Percentiles rank a stretch among this genome's conserved stretches.
phyloP scores from a whole-genome alignment of 371 early-diverging fungal species.

The Zopfochytrium polystomum region DNA sequence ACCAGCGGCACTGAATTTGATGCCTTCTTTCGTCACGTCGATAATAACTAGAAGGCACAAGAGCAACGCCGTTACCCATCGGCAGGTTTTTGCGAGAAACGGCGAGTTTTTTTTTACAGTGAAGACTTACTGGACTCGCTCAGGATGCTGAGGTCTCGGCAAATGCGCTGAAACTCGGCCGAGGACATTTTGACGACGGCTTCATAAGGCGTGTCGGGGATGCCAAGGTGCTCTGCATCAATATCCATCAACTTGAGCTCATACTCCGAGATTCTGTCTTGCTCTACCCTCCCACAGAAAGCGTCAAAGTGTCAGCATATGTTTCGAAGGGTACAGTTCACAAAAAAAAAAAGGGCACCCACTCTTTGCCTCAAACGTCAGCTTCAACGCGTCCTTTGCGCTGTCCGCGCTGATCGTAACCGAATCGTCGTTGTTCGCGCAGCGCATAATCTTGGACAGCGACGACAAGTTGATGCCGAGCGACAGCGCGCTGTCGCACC shows the following conservation, averaged over 20 bases:
- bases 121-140: slow-evolving; percentile 73
- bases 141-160: slow-evolving; percentile 80
- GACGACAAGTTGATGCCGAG: slow-evolving; percentile 87
- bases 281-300: background rate
- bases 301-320: slow-evolving; percentile 1
- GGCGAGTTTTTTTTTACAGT: background rate
- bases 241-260: slow-evolving; percentile 97
- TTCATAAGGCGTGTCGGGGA: slow-evolving; percentile 92
- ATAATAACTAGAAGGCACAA: slow-evolving; percentile 63
- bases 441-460: slow-evolving; percentile 91
- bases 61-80: slow-evolving; percentile 1
- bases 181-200: slow-evolving; percentile 86
- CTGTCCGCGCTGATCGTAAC: slow-evolving; percentile 89
- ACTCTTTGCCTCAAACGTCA: slow-evolving; percentile 79
- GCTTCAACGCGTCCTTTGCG: slow-evolving; percentile 72
- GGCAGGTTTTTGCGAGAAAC: background rate
- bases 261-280: slow-evolving; percentile 85
- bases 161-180: slow-evolving; percentile 87
- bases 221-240: slow-evolving; percentile 92
- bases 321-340: background rate
- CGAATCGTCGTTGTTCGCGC: slow-evolving; percentile 89
- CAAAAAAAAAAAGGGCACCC: slow-evolving; percentile 16
- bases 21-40: slow-evolving; percentile 87
- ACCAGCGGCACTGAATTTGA: slow-evolving; percentile 85
- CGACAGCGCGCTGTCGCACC: slow-evolving; percentile 80